phyloP scores from a whole-genome alignment of 176 grass and related monocot species.

The Zizania latifolia region DNA sequence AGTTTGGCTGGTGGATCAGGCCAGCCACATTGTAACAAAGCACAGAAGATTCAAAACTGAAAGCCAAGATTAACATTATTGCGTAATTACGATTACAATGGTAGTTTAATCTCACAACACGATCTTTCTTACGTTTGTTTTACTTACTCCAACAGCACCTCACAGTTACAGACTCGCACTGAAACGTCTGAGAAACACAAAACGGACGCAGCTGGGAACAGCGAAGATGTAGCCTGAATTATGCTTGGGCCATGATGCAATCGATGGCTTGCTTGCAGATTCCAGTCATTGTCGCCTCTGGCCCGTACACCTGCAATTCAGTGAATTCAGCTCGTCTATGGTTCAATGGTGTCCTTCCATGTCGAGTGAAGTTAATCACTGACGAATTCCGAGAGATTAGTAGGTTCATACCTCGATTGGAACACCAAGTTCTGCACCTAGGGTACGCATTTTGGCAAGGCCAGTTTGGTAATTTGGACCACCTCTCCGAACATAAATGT shows the following conservation, averaged over 20 bases:
- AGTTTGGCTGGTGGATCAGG: background rate
- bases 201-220: background rate
- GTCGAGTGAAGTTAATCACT: background rate
- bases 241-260: slow-evolving; percentile 60
- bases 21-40: background rate
- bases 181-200: background rate
- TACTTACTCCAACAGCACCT: background rate
- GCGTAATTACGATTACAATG: background rate
- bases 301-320: slow-evolving; percentile 77
- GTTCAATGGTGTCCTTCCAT: background rate
- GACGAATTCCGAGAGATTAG: background rate
- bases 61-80: slow-evolving; percentile 28
- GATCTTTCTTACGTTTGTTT: slow-evolving; percentile 5
- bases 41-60: background rate
- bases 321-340: background rate
- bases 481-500: slow-evolving; percentile 88
- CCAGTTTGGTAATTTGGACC: slow-evolving; percentile 95
- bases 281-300: slow-evolving; percentile 93
- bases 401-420: slow-evolving; percentile 69
- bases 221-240: background rate
- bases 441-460: slow-evolving; percentile 84
- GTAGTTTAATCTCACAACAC: slow-evolving; percentile 5
- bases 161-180: too few relatives aligned
- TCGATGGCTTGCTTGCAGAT: slow-evolving; percentile 97
- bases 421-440: slow-evolving; percentile 68